Evolutionary conservation across 2,329 filamentous ascomycete genomes (phyloP).

Genomic region (Fusarium sp.): DNA sequence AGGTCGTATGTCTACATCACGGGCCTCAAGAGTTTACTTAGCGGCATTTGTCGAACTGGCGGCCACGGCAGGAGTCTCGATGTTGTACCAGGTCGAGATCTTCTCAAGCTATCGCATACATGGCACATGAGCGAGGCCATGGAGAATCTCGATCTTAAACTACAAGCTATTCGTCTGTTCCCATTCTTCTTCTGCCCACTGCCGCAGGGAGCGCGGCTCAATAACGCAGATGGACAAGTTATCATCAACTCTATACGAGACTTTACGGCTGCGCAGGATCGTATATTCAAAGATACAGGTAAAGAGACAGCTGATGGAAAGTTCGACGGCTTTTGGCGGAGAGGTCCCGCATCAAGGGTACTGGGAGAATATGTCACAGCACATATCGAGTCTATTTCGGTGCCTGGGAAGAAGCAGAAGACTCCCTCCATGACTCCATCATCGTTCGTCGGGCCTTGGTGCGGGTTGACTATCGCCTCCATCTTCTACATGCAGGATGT

Average conservation of each 20-base stretch:
- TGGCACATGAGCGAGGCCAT: conserved; percentile 7
- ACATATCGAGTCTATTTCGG: not conserved
- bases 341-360: not conserved
- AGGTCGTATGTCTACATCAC: conserved; percentile 5
- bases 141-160: not conserved
- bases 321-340: conserved; percentile 8
- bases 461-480: not conserved
- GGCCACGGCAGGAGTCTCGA: not conserved
- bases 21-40: conserved; percentile 12
- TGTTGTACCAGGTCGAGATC: not conserved
- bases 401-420: rapidly evolving
- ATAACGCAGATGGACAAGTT: not conserved
- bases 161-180: conserved; percentile 3
- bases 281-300: rapidly evolving
- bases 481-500: not conserved
- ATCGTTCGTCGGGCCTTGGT: not conserved
- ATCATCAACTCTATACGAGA: not conserved
- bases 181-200: conserved; percentile 11
- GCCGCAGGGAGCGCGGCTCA: not conserved
- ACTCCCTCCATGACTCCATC: rapidly evolving
- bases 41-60: not conserved
- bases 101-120: conserved; percentile 3
- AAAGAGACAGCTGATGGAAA: not conserved
- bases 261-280: not conserved
- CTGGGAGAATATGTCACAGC: not conserved